Evolutionary conservation across 768 basidiomycete species (phyloP), one percentile per base, ranked within the genome.

Genomic region (Agrocybe chaxingu): DNA sequence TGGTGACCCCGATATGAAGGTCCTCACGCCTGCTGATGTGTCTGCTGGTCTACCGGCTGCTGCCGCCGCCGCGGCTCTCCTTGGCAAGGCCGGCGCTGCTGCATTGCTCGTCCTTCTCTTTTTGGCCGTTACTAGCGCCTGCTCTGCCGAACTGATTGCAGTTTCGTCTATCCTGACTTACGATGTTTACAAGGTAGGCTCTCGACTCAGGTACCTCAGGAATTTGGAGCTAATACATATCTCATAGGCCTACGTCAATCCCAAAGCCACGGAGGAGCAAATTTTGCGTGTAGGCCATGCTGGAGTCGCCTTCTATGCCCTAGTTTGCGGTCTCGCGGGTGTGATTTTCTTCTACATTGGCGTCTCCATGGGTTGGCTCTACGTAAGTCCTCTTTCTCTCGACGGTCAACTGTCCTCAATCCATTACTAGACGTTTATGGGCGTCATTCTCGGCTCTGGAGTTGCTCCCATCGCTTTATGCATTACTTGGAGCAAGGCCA

Each of bases 301-400:
- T 4, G 84, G 81, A 71, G 87, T 92, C 31, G 80, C 71, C 0
- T 64, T 80, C 24, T 91, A 87, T 59, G 89, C 87, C 0, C 57
- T 92, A 36, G 74, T 89, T 33, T 92, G 92, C 79, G 92, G 84
- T 16, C 58, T 92, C n/a, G 84, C 87, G 0, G 92, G 92, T 0
- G 66, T 88, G 30, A 86, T 92, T 45, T 96, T 96, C 75, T 91
- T 74, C 69, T 93, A 88, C 64, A 92, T 94, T 55, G 92, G 92
- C 6, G 84, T 95, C 24, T 90, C 87, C 19, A 87, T 95, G 87
- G 92, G 92, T 16, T 95, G 92, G 90, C 83, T 95, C 48, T 94
- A 94, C 57, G 87, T 90, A 56, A 44, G 85, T 75, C 2, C 29
- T 33, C n/a, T 13, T 24, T 11, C 33, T 41, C 8, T 34, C 47